These are phyloP conservation scores for Nymphaea thermarum DNA, from an alignment of 164 flowering plant species.

Conservation along the genomic window DNA sequence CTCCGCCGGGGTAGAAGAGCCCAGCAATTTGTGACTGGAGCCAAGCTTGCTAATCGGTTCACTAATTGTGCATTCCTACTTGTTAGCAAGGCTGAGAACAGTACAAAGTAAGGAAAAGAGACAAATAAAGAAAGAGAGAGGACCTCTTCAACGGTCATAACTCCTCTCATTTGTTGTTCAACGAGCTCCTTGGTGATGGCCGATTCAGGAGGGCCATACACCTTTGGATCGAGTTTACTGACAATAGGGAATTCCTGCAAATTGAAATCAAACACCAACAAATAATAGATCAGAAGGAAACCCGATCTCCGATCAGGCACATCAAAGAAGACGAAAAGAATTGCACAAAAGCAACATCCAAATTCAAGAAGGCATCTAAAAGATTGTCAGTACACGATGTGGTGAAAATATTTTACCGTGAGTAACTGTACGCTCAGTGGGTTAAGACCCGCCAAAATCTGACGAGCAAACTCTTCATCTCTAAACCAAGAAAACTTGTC, in stretches of 20 bases:
- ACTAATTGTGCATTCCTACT: no score
- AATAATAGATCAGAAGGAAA: not conserved
- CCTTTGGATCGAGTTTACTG: constrained; percentile 25
- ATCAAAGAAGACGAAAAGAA: not conserved
- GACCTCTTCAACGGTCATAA: constrained; percentile 24
- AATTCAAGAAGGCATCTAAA: not conserved
- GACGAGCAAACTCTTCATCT: constrained; percentile 36
- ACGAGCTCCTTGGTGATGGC: constrained; percentile 21
- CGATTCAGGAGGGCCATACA: constrained; percentile 30
- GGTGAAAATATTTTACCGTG: constrained; percentile 19
- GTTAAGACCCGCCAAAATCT: constrained; percentile 45
- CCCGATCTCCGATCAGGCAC: not conserved
- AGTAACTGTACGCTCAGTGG: constrained; percentile 30
- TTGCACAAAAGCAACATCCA: not conserved
- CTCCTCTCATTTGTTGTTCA: constrained; percentile 20
- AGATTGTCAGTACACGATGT: not conserved
- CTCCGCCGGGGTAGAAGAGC: not conserved
- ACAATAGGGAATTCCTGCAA: constrained; percentile 32
- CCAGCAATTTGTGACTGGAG: no score
- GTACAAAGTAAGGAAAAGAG: not conserved
- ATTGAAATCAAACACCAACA: not conserved
- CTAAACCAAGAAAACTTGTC: constrained; percentile 38
- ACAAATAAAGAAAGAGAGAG: no score
- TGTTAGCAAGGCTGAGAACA: no score
- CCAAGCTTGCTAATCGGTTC: no score